phyloP scores from a whole-genome alignment of 129 eudicot genomes.

The Kitagawia praeruptora region DNA sequence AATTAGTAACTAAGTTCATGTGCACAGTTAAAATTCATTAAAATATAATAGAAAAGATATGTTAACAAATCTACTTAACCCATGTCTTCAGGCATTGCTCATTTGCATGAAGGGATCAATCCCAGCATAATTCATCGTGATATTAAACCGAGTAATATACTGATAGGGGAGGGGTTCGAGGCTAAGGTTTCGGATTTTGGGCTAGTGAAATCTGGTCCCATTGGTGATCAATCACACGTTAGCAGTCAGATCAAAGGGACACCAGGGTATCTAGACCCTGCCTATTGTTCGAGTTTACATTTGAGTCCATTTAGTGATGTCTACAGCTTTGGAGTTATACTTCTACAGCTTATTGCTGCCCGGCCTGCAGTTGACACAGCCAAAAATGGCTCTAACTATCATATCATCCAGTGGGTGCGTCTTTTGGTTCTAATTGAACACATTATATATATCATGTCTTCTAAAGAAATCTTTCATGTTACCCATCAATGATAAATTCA shows the following conservation, averaged over 20 bases:
- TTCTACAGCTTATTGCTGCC: conserved; percentile 70
- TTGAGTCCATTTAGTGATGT: conserved; percentile 73
- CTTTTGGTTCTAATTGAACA: background rate
- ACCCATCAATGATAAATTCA: background rate
- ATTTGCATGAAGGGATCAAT: conserved; percentile 59
- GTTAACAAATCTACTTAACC: background rate
- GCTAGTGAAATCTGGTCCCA: conserved; percentile 60
- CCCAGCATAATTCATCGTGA: conserved; percentile 80
- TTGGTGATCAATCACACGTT: conserved; percentile 69
- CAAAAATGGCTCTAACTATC: conserved; percentile 30
- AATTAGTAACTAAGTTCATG: background rate
- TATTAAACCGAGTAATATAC: conserved; percentile 73
- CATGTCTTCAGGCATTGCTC: conserved; percentile 45
- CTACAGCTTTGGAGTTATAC: conserved; percentile 74
- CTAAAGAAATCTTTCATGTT: background rate
- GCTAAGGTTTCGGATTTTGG: conserved; percentile 86
- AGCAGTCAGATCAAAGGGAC: conserved; percentile 79
- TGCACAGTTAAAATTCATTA: background rate
- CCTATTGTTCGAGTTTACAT: conserved; percentile 61
- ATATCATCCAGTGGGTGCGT: conserved; percentile 72
- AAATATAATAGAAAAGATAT: background rate
- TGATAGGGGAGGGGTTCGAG: conserved; percentile 60
- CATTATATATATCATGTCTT: background rate
- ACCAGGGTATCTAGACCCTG: conserved; percentile 81
- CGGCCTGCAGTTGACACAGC: conserved; percentile 60